phyloP scores from a whole-genome alignment of 164 flowering plant species.

The Liriodendron chinense region DNA sequence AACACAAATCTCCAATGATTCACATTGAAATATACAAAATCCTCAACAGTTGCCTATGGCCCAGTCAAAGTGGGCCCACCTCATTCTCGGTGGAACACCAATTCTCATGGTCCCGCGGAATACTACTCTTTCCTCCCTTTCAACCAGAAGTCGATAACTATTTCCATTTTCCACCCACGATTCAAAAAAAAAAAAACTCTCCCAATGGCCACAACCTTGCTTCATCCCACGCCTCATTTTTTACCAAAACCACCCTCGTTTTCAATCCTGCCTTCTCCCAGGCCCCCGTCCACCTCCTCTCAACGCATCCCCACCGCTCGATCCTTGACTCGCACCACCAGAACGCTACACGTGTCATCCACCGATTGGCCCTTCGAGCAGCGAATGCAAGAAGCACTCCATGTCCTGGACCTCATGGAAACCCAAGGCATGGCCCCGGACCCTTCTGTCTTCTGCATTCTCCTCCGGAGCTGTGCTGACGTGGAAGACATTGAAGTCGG shows the following conservation, averaged over 20 bases:
- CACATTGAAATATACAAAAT: too few species aligned
- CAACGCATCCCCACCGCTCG: background rate
- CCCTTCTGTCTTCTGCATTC: slow-evolving; percentile 24
- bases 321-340: background rate
- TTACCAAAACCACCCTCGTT: slow-evolving; percentile 3
- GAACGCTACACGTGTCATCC: slow-evolving; percentile 9
- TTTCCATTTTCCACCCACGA: too few species aligned
- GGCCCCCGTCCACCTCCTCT: background rate
- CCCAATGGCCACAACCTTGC: slow-evolving; percentile 12
- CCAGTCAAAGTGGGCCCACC: too few species aligned
- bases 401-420: slow-evolving; percentile 29
- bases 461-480: slow-evolving; percentile 28
- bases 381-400: slow-evolving; percentile 27
- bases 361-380: slow-evolving; percentile 25
- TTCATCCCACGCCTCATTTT: slow-evolving; percentile 7
- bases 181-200: too few species aligned
- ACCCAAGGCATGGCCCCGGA: slow-evolving; percentile 25
- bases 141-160: too few species aligned
- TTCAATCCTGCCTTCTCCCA: background rate
- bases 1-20: too few species aligned
- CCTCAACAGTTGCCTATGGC: too few species aligned
- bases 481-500: slow-evolving; percentile 19
- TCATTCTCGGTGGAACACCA: too few species aligned
- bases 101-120: too few species aligned
- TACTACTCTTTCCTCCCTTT: too few species aligned